A percentile compares a stretch with the other conserved stretches of the same genome.
Evolutionary conservation across 202 grass and related monocot species (phyloP).

Genomic region (Panicum virgatum): DNA sequence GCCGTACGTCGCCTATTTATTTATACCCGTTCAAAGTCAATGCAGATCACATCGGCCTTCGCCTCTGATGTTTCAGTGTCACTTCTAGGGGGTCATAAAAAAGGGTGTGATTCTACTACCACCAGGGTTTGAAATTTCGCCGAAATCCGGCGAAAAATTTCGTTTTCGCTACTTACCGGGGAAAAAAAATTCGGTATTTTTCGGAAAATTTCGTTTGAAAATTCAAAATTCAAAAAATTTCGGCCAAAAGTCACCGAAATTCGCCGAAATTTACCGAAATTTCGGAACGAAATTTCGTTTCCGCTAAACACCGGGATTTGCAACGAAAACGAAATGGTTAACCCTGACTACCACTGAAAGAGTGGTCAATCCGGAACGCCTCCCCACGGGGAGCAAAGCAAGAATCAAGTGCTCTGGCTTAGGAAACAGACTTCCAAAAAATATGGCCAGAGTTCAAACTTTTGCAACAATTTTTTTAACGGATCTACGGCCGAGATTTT

Average conservation of each 20-base stretch:
- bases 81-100: slow-evolving; percentile 24
- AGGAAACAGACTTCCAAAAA: slow-evolving; percentile 19
- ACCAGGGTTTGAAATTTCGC: no score
- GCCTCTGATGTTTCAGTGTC: slow-evolving; percentile 19
- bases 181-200: no score
- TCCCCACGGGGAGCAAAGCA: slow-evolving; percentile 37
- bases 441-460: background rate
- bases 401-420: background rate
- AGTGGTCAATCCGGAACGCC: slow-evolving; percentile 20
- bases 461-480: background rate
- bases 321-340: no score
- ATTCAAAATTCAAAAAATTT: no score
- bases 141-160: no score
- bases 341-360: no score
- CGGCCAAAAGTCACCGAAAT: no score
- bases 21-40: slow-evolving; percentile 23
- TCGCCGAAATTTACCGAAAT: no score
- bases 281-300: no score
- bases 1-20: background rate
- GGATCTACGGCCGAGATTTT: background rate
- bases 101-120: background rate
- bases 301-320: no score
- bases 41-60: slow-evolving; percentile 7
- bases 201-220: no score
- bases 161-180: no score